phyloP scores from a whole-genome alignment of 805 yeast genomes.

The Kodamaea hsintzibuensis region DNA sequence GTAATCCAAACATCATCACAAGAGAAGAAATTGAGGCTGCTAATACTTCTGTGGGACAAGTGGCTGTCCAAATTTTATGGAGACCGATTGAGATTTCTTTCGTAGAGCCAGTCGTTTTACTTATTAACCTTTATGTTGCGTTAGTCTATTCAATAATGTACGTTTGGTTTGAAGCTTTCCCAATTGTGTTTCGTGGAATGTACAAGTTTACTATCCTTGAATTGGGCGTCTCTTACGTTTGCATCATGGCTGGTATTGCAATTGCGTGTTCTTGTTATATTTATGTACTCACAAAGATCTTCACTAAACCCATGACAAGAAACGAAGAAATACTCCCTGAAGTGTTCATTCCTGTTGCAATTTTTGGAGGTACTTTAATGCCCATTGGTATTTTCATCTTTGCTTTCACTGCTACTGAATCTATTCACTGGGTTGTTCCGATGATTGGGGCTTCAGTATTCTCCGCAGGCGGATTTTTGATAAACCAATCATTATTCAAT shows the following conservation, averaged over 20 bases:
- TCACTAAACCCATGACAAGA: constrained; percentile 13
- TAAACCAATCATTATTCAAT: constrained; percentile 54
- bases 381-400: constrained; percentile 23
- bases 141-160: constrained; percentile 54
- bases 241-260: constrained; percentile 47
- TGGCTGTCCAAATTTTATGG: constrained; percentile 37
- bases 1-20: constrained; percentile 43
- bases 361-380: constrained; percentile 22
- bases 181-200: constrained; percentile 50
- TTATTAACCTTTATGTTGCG: constrained; percentile 53
- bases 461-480: constrained; percentile 22
- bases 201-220: constrained; percentile 50
- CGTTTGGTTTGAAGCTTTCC: constrained; percentile 63
- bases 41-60: constrained; percentile 14
- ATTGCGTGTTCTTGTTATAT: constrained; percentile 14
- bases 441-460: constrained; percentile 21
- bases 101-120: constrained; percentile 55
- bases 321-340: constrained; percentile 18
- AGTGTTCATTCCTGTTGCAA: constrained; percentile 21
- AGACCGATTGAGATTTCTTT: constrained; percentile 52
- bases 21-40: constrained; percentile 38
- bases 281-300: constrained; percentile 10
- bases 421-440: constrained; percentile 22
- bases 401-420: constrained; percentile 20
- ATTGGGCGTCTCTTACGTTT: constrained; percentile 48